Percentiles rank a stretch among this genome's conserved stretches.
phyloP scores from a whole-genome alignment of 805 yeast species.

The Sugiyamaella americana region DNA sequence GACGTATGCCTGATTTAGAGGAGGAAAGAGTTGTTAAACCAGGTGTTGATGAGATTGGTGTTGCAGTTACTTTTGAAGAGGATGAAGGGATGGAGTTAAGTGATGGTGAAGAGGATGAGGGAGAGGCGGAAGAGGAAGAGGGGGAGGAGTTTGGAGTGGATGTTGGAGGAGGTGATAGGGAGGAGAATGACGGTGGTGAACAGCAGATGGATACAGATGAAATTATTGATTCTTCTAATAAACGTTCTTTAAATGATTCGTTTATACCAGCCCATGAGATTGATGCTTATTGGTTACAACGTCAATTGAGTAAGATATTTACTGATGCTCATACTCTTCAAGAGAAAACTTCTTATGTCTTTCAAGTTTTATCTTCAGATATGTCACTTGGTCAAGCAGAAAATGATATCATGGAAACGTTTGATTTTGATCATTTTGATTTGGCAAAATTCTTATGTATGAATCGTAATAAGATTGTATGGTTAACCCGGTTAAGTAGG shows the following conservation, averaged over 20 bases:
- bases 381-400: constrained; percentile 43
- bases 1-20: constrained; percentile 47
- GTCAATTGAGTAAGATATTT: constrained; percentile 38
- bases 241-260: no score
- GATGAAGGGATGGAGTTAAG: constrained; percentile 25
- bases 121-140: constrained; percentile 15
- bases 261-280: constrained; percentile 34
- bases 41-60: constrained; percentile 36
- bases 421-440: constrained; percentile 47
- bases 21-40: constrained; percentile 17
- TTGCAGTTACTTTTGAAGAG: constrained; percentile 39
- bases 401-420: constrained; percentile 44
- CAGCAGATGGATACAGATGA: constrained; percentile 5
- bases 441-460: constrained; percentile 44
- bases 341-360: constrained; percentile 37
- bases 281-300: constrained; percentile 49
- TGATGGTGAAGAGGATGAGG: constrained; percentile 21
- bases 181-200: no score
- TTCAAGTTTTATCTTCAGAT: constrained; percentile 36
- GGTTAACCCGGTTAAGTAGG: constrained; percentile 45
- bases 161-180: no score
- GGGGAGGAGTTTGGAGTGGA: no score
- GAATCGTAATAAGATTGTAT: constrained; percentile 48
- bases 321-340: constrained; percentile 39
- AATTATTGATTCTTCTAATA: constrained; percentile 20